Evolutionary conservation across 352 stramenopile species (phyloP), one percentile per base, ranked within the genome.

Genomic region (Thalassiosira mediterranea): DNA sequence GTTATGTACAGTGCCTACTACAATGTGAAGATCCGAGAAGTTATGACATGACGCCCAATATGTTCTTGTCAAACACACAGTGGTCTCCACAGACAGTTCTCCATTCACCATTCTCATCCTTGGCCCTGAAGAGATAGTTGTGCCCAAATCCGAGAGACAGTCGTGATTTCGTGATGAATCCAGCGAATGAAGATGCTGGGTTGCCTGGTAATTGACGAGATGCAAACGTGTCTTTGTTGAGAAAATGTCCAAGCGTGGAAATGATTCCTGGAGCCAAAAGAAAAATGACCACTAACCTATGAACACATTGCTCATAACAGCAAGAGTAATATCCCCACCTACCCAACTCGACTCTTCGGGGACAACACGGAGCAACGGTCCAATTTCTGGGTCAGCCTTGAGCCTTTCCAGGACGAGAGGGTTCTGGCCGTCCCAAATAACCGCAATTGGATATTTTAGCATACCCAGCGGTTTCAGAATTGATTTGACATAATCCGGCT

Each of bases 381-480:
- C 60, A 2, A 60, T 59, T n/a, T 59, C 44, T 13, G 21, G 26
- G 25, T 69, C 44, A 29, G 44, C 34, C 15, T 40, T 1, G 2
- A 69, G 19, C 17, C 44, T 17, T 23, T 61, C 26, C 25, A 69
- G 13, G 0, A 19, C 46, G 0, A 48, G 15, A 2, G 15, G 8
- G n/a, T 69, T 57, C 42, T 48, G 60, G 10, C 29, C 15, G 48
- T 69, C 60, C n/a, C 5, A 15, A 32, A 69, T 69, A 11, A 69
- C 11, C 51, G 42, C 42, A 34, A 69, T 59, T 0, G 60, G 60
- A 19, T 49, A 19, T n/a, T 59, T 7, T 23, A 69, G 40, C 26
- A 56, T 48, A 2, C n/a, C n/a, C 10, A 46, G 40, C 19, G 40
- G 19, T 19, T 56, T 31, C n/a, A 69, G 15, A 32, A 69, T 69